Base-by-base conservation (phyloP, 352 stramenopile species). In the Elongisporangium prolatum region DNA sequence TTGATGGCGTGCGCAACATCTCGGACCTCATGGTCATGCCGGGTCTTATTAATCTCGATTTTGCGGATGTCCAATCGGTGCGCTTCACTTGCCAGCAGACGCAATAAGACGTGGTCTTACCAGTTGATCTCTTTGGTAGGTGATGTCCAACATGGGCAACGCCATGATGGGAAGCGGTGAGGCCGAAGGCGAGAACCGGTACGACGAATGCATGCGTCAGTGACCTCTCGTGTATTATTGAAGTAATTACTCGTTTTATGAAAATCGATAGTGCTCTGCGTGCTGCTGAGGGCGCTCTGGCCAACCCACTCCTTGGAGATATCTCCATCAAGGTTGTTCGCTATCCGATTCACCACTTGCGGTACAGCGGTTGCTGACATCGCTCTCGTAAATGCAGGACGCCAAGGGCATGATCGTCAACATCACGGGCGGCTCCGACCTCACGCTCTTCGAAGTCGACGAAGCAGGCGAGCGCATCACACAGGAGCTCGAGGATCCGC, bases 391-490 rank as follows among this genome's bases (percentile, higher is more conserved):
- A 14, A 34, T 52, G 14, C 60, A 88, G 75, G 84, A 91, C 47
- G 89, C 89, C 50, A 96, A 96, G 72, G 92, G 95, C 22, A 88
- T 98, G 77, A 82, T 98, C 52, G 89, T 98, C 52, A 98, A 98
- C 68, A 98, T 98, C 63, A 97, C 89, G 7, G 95, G 95, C 18
- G 92, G 93, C 47, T 83, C 85, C 16, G 95, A 98, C 64, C 72
- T 98, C 76, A 97, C 88, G 59, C 77, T 99, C 28, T 93, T 96
- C 62, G 89, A 97, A 66, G 89, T 96, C 24, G 88, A 97, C 58
- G 81, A 93, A 57, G 89, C 89, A 16, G 86, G 85, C 7, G 86
- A 93, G 24, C 80, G 88, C 49, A 84, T 97, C 54, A 97, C 85
- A 6, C 69, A 80, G 63, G 89, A 96, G 63, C 79, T 97, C 16